Conservation (phyloP, 1,284 basidiomycete species). For the Trichosporon asahii region DNA sequence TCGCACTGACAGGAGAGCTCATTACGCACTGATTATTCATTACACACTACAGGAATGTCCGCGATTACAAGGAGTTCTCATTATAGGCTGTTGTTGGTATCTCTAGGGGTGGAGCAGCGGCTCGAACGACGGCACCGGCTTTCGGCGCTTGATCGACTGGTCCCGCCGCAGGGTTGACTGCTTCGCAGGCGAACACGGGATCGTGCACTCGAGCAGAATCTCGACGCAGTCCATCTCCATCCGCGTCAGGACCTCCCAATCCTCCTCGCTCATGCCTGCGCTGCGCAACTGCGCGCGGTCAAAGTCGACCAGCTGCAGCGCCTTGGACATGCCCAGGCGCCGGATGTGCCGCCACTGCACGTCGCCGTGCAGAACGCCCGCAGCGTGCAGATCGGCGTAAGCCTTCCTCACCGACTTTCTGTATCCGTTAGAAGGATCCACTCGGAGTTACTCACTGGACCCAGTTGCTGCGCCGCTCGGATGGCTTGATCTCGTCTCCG, state of each 20-base stretch:
- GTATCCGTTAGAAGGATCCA: neutral
- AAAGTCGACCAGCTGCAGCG: slow-evolving; percentile 15
- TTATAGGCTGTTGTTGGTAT: neutral
- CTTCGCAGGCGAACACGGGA: neutral
- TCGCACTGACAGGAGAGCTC: neutral
- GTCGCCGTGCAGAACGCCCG: slow-evolving; percentile 17
- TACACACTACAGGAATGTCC: neutral
- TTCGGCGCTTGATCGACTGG: neutral
- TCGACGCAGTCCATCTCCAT: neutral
- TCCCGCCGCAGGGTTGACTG: neutral
- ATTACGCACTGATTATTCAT: neutral
- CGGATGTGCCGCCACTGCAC: slow-evolving; percentile 21
- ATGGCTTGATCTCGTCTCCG: neutral
- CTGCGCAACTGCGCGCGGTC: neutral
- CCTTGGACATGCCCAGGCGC: neutral
- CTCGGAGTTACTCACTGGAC: neutral
- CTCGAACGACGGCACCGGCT: neutral
- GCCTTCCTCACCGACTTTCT: slow-evolving; percentile 6
- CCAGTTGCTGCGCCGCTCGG: neutral
- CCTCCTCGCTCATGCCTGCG: neutral
- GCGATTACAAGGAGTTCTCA: too few species aligned
- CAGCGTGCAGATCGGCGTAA: slow-evolving; percentile 14
- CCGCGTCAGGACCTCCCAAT: neutral
- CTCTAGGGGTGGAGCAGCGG: neutral
- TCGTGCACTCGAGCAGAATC: neutral